Evolutionary conservation across 2,329 filamentous ascomycete genomes (phyloP).

Genomic region (Raffaelea ambrosiae): DNA sequence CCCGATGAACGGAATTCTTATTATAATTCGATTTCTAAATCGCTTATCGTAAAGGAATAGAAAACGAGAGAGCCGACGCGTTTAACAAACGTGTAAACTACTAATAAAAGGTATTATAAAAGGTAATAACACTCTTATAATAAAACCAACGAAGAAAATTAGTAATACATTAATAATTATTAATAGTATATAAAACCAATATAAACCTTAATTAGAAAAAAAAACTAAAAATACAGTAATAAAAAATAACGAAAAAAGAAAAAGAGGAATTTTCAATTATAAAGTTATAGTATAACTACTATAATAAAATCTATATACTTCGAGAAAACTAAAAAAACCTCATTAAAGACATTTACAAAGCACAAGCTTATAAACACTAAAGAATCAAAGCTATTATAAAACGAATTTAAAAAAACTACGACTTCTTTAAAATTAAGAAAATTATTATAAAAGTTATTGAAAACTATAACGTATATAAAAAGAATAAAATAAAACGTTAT

Average conservation of each 20-base stretch:
- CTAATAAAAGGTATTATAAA: neutral
- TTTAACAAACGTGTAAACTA: neutral
- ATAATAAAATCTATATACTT: too few species aligned
- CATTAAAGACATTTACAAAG: neutral
- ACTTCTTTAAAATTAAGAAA: neutral
- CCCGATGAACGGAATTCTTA: neutral
- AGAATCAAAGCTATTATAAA: neutral
- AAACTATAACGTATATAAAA: too few species aligned
- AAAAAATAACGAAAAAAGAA: neutral
- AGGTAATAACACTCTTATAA: neutral
- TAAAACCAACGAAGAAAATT: too few species aligned
- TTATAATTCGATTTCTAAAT: constrained; percentile 1
- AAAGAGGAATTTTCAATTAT: too few species aligned
- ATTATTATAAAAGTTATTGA: too few species aligned
- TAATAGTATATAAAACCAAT: too few species aligned
- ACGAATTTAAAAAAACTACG: neutral
- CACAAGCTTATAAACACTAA: neutral
- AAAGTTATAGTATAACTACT: neutral
- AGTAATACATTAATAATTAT: too few species aligned
- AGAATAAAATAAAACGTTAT: too few species aligned
- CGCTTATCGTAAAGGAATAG: neutral
- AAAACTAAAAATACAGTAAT: neutral
- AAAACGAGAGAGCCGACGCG: neutral
- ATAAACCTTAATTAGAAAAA: neutral
- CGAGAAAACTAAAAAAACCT: neutral